Evolutionary conservation across 768 basidiomycete genomes (phyloP).

Genomic region (Collybiopsis luxurians): DNA sequence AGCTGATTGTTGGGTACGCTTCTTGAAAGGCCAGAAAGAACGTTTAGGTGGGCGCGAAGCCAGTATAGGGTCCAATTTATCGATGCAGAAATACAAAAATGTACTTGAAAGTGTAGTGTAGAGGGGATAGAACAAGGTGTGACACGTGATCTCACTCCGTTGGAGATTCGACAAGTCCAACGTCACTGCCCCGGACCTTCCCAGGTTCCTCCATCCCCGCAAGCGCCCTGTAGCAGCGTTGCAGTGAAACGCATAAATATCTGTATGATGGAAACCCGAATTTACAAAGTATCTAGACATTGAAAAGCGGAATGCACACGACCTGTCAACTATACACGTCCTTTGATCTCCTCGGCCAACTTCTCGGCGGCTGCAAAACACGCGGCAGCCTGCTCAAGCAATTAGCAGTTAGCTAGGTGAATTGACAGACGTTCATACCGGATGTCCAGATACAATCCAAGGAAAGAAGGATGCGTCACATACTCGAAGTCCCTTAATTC

Average conservation of each 20-base stretch:
- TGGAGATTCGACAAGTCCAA: too few species aligned
- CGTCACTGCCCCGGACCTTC: too few species aligned
- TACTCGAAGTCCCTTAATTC: constrained; percentile 38
- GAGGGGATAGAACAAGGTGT: too few species aligned
- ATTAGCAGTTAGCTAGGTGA: not conserved
- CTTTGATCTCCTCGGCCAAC: constrained; percentile 21
- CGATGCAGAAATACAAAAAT: not conserved
- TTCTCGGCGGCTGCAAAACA: constrained; percentile 32
- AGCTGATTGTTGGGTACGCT: not conserved
- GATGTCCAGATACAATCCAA: constrained; percentile 39
- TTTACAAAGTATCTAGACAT: too few species aligned
- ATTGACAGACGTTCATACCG: too few species aligned
- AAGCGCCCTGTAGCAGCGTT: too few species aligned
- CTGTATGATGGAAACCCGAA: too few species aligned
- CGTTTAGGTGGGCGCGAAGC: constrained; percentile 9
- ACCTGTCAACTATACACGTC: too few species aligned
- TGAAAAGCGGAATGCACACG: too few species aligned
- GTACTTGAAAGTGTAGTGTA: not conserved
- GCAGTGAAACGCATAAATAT: too few species aligned
- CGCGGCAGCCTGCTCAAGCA: constrained; percentile 20
- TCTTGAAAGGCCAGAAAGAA: constrained; percentile 9
- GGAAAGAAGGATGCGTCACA: constrained; percentile 42
- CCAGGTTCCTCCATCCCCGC: too few species aligned
- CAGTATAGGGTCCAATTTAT: constrained; percentile 3
- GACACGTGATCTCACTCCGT: too few species aligned